A percentile compares a stretch with the other conserved stretches of the same genome.
phyloP scores from a whole-genome alignment of 768 basidiomycete genomes.

The Lactifluus volemus region DNA sequence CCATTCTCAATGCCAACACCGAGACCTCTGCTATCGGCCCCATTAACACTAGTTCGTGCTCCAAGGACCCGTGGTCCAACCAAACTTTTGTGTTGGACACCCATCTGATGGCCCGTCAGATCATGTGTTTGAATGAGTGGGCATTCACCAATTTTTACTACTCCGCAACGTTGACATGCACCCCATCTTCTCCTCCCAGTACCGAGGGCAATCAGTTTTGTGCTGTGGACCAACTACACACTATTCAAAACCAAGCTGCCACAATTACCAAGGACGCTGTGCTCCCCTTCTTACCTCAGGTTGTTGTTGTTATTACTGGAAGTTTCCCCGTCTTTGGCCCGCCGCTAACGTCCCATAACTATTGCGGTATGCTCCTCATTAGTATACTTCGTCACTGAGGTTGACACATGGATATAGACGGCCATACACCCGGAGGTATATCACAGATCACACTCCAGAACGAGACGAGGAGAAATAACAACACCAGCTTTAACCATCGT shows the following conservation, averaged over 20 bases:
- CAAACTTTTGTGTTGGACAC: constrained; percentile 47
- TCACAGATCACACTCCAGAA: constrained; percentile 18
- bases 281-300: background rate
- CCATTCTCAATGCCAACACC: constrained; percentile 28
- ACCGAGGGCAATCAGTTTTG: constrained; percentile 41
- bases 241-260: constrained; percentile 35
- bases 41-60: constrained; percentile 46
- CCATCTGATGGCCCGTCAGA: constrained; percentile 49
- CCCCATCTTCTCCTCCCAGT: constrained; percentile 17
- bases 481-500: background rate
- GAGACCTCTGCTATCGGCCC: constrained; percentile 38
- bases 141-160: constrained; percentile 22
- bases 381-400: background rate
- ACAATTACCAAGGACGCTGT: background rate
- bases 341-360: constrained; percentile 25
- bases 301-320: background rate
- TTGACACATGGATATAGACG: constrained; percentile 21
- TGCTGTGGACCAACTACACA: constrained; percentile 45
- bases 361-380: constrained; percentile 26
- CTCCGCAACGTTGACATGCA: background rate
- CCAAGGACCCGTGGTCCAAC: constrained; percentile 47
- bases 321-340: constrained; percentile 15
- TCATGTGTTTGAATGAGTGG: constrained; percentile 59
- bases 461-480: background rate
- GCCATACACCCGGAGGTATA: constrained; percentile 23